Base-by-base conservation (phyloP, 441 rosid genomes). In the Eruca vesicaria region DNA sequence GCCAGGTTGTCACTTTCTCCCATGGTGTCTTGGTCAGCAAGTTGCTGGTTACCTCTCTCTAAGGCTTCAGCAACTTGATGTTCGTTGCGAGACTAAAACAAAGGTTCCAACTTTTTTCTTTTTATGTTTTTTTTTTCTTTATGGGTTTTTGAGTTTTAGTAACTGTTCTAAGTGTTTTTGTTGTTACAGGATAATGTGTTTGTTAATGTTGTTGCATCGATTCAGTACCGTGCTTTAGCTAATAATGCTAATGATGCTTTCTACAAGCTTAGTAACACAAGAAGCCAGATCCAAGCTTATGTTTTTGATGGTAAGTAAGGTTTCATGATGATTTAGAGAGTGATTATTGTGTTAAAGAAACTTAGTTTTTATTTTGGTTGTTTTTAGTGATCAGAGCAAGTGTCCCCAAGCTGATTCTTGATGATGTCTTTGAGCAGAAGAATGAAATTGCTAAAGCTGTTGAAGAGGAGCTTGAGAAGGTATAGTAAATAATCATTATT, bases 201-300 rank as follows among this genome's bases (percentile, higher is more conserved):
- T 82, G 97, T 88, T 18, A 89, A 78, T 72, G 92, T 89, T 66
- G 92, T 91, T 57, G 93, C 96, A 2, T 91, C 97, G 0, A 68
- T 91, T 74, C 93, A 91, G 61, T 91, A 89, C 72, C 93, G 92
- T 48, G 88, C 93, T 28, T 53, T 87, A 35, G 90, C 87, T 31
- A 72, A 84, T 20, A 84, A 87, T 52, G 97, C 92, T 3, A 73
- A 10, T 48, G 93, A 88, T 79, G 93, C 97, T 3, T 89, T 85
- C 66, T 88, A 89, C 84, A 88, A 82, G 64, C 90, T 91, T 14
- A 88, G 86, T 80, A 89, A 89, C 83, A 86, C 90, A 2, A 82
- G 82, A 68, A 66, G 66, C 48, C 95, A 90, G 66, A 89, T 91
- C 75, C 92, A 89, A 56, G 87, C 95, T 61, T 89, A 89, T 48